A percentile compares a stretch with the other conserved stretches of the same genome.
Conservation (phyloP, 257 asterid genomes). For the Forsythia viridissima region DNA sequence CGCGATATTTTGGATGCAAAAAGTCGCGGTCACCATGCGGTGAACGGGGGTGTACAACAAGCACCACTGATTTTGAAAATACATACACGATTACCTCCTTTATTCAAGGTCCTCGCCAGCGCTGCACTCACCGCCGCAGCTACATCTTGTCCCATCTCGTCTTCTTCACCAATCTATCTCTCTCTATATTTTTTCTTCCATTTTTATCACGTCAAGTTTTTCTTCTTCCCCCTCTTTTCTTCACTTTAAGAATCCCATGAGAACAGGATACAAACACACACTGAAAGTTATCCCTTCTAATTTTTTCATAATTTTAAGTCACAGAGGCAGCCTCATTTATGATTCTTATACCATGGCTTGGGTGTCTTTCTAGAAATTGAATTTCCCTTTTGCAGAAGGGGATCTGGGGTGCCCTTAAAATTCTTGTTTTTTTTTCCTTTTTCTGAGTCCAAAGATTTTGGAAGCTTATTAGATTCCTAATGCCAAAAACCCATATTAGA, state of each 20-base stretch:
- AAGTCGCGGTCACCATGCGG: too few species aligned
- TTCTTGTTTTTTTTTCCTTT: slow-evolving; percentile 25
- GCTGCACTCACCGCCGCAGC: too few species aligned
- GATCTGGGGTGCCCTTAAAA: slow-evolving; percentile 55
- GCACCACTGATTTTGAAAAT: too few species aligned
- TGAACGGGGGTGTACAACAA: too few species aligned
- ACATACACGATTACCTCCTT: too few species aligned
- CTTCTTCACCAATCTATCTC: too few species aligned
- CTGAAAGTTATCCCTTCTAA: slow-evolving; percentile 14
- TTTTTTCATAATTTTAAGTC: slow-evolving; percentile 5
- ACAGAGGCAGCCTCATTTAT: slow-evolving; percentile 32
- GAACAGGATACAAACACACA: background rate
- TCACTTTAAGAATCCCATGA: background rate
- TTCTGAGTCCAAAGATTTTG: slow-evolving; percentile 24
- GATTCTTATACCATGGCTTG: slow-evolving; percentile 34
- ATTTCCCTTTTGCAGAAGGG: slow-evolving; percentile 35
- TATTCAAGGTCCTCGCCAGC: too few species aligned
- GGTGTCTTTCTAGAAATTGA: slow-evolving; percentile 36
- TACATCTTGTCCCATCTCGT: too few species aligned
- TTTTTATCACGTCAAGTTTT: too few species aligned
- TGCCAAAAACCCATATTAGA: slow-evolving; percentile 24
- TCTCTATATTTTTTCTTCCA: too few species aligned
- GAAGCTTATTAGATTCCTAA: slow-evolving; percentile 35
- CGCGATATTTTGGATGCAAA: too few species aligned
- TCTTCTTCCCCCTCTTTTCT: slow-evolving; percentile 9